Conservation (phyloP, 139 green algal genomes). For the Limnomonas spitsbergensis region DNA sequence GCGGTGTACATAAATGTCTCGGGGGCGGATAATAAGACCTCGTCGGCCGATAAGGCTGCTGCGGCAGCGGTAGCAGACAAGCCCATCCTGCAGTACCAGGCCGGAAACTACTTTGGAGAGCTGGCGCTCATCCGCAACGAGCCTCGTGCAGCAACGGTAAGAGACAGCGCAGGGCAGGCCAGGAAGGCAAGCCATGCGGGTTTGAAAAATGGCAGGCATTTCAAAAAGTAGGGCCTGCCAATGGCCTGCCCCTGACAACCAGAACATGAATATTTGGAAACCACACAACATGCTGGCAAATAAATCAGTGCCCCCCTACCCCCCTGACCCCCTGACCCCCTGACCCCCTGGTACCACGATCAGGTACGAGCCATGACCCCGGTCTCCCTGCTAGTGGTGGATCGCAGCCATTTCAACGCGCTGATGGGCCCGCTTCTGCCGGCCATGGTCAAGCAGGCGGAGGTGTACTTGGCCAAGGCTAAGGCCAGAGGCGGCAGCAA, state of each 20-base stretch:
- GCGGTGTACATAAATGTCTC: background rate
- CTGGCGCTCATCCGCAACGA: slow-evolving; percentile 75
- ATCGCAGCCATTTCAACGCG: slow-evolving; percentile 34
- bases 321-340: too few species aligned
- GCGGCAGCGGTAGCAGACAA: background rate
- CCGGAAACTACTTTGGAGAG: slow-evolving; percentile 86
- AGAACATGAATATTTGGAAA: too few species aligned
- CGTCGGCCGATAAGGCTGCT: background rate
- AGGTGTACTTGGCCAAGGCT: slow-evolving; percentile 18
- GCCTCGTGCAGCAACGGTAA: slow-evolving; percentile 77
- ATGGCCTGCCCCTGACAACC: too few species aligned
- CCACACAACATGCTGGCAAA: too few species aligned
- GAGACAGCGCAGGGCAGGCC: too few species aligned
- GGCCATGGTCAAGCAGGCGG: slow-evolving; percentile 28
- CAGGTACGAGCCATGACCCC: slow-evolving; percentile 27
- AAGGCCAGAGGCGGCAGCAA: too few species aligned
- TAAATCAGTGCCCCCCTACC: too few species aligned
- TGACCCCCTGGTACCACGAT: too few species aligned
- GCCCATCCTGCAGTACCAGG: background rate
- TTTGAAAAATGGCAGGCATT: too few species aligned
- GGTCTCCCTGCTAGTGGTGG: slow-evolving; percentile 22
- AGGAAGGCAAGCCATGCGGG: too few species aligned
- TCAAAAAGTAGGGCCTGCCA: too few species aligned
- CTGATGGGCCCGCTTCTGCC: slow-evolving; percentile 41
- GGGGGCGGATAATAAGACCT: too few species aligned